phyloP scores from a whole-genome alignment of 805 yeast genomes.

The Candida koratica region DNA sequence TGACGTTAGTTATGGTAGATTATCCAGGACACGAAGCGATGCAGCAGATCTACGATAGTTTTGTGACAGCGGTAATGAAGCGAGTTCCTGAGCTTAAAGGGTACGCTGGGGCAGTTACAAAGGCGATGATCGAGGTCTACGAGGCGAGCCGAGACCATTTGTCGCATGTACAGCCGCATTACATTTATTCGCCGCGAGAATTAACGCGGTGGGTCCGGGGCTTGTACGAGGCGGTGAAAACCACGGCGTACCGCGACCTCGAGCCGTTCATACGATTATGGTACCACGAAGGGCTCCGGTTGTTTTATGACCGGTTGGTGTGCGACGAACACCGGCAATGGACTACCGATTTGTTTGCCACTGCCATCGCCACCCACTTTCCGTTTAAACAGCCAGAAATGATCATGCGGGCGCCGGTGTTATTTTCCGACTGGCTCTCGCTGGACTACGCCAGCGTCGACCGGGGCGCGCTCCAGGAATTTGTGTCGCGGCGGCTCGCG shows the following conservation, averaged over 20 bases:
- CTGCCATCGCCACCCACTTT: constrained; percentile 38
- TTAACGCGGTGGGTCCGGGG: constrained; percentile 85
- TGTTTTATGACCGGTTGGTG: constrained; percentile 72
- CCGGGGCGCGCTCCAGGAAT: constrained; percentile 43
- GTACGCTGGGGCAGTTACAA: constrained; percentile 47
- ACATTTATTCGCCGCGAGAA: constrained; percentile 85
- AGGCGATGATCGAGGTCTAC: constrained; percentile 67
- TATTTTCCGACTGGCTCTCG: constrained; percentile 75
- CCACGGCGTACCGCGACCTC: constrained; percentile 32
- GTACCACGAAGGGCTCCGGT: constrained; percentile 76
- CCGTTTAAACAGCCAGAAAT: constrained; percentile 38
- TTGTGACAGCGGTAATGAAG: constrained; percentile 54
- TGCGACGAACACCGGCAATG: constrained; percentile 42
- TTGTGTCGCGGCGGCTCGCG: constrained; percentile 59
- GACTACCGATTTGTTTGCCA: constrained; percentile 39
- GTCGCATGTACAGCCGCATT: constrained; percentile 48
- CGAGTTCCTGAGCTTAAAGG: constrained; percentile 59
- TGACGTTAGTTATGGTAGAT: constrained; percentile 65
- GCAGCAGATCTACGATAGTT: constrained; percentile 59
- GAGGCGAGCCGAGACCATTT: constrained; percentile 39
- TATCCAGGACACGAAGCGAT: constrained; percentile 69
- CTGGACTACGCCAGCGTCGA: constrained; percentile 56
- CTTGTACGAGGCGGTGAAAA: constrained; percentile 48
- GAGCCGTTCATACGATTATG: constrained; percentile 57
- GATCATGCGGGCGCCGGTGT: constrained; percentile 48